Conservation (phyloP, 345 rosid species). For the Aethionema arabicum region DNA sequence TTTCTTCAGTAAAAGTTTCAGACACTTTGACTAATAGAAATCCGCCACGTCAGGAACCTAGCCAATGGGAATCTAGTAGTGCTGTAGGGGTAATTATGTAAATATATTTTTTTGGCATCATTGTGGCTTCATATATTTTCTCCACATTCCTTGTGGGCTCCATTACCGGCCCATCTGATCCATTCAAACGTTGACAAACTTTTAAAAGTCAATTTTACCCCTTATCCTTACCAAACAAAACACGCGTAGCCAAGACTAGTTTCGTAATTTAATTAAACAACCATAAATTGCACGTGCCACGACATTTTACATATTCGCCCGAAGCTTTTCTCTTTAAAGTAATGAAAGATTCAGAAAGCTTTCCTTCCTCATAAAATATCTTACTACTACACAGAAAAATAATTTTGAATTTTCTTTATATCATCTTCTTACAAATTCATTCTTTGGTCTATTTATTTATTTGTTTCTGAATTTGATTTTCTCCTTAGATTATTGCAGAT, state of each 20-base stretch:
- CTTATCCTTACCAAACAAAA: not conserved
- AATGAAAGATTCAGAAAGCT: not conserved
- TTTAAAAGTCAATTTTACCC: slow-evolving; percentile 8
- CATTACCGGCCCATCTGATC: slow-evolving; percentile 45
- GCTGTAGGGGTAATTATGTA: slow-evolving; percentile 5
- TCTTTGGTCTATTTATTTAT: not conserved
- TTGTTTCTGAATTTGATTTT: not conserved
- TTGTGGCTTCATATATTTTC: slow-evolving; percentile 10
- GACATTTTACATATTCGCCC: slow-evolving; percentile 23
- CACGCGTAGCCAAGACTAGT: slow-evolving; percentile 4
- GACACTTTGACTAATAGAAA: slow-evolving; percentile 5
- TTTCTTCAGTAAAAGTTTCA: not conserved
- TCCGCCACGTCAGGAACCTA: slow-evolving; percentile 14
- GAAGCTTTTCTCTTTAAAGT: slow-evolving; percentile 2
- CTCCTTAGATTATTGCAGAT: not conserved
- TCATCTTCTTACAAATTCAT: not conserved
- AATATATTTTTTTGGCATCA: not conserved
- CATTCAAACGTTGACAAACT: slow-evolving; percentile 4
- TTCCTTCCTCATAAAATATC: slow-evolving; percentile 25
- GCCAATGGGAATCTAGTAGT: not conserved
- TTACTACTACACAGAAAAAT: not conserved
- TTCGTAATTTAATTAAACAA: not conserved
- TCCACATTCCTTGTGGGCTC: slow-evolving; percentile 29
- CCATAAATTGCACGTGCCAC: slow-evolving; percentile 42
- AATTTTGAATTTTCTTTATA: slow-evolving; percentile 8